Evolutionary conservation across 768 basidiomycete species (phyloP).

Genomic region (Leccinum imitatum): DNA sequence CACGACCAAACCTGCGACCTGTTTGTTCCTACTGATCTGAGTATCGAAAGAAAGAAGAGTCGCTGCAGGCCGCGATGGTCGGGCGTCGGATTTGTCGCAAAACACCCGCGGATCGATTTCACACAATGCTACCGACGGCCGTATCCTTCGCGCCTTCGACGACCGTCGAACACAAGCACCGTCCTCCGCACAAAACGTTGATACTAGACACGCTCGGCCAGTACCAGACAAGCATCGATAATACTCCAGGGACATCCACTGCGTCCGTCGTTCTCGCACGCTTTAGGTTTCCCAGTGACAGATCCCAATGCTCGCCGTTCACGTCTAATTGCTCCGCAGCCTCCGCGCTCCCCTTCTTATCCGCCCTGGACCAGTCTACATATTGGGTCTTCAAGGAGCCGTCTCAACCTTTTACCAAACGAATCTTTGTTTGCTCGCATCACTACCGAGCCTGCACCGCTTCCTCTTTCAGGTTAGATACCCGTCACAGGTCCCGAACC

Average conservation of each 20-base stretch:
- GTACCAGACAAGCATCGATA: background rate
- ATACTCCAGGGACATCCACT: background rate
- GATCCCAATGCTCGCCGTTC: background rate
- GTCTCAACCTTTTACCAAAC: background rate
- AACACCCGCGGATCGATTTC: slow-evolving; percentile 12
- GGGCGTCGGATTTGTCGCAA: slow-evolving; percentile 2
- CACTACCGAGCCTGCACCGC: background rate
- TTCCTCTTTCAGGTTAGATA: background rate
- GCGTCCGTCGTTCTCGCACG: slow-evolving; percentile 1
- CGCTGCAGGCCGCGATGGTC: slow-evolving; percentile 6
- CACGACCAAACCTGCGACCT: background rate
- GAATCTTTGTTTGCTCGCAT: background rate
- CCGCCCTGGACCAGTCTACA: background rate
- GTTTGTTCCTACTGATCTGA: background rate
- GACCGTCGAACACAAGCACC: background rate
- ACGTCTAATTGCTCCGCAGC: background rate
- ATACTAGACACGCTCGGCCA: background rate
- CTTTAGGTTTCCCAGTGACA: background rate
- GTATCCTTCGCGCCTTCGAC: background rate
- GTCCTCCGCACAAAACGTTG: background rate
- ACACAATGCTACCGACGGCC: background rate
- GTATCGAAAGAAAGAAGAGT: background rate
- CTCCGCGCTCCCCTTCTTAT: background rate
- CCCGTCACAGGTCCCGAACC: background rate
- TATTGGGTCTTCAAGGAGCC: background rate